Percentiles rank a stretch among this genome's conserved stretches.
Conservation (phyloP, 441 rosid genomes). For the Pelargonium fulgidum region DNA sequence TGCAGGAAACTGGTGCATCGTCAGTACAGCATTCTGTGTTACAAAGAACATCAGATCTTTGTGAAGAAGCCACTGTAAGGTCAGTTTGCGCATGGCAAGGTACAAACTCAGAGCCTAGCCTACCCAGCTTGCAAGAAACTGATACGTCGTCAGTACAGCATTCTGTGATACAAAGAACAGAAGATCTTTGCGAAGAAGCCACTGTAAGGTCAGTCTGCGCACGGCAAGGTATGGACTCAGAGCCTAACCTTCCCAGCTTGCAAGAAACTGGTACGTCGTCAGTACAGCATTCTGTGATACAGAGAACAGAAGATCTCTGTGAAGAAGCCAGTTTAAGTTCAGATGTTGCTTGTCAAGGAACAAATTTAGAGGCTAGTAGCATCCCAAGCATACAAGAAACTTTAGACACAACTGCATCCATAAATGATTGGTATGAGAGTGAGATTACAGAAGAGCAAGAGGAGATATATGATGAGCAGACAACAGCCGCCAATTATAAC, state of each 20-base stretch:
- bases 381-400: conserved; percentile 20
- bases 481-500: conserved; percentile 28
- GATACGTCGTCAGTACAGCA: neutral
- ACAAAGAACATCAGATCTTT: neutral
- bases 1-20: neutral
- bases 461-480: neutral
- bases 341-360: conserved; percentile 17
- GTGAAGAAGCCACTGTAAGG: neutral
- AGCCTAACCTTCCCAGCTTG: neutral
- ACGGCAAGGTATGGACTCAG: neutral
- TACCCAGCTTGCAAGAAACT: neutral
- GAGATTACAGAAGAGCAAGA: conserved; percentile 12
- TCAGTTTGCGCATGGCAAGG: neutral
- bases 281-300: neutral
- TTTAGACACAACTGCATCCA: conserved; percentile 4
- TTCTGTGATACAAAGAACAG: neutral
- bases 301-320: neutral
- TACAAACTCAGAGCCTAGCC: neutral
- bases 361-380: neutral
- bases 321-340: no score
- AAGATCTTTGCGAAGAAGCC: conserved; percentile 12
- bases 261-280: neutral
- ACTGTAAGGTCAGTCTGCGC: conserved; percentile 7
- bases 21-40: neutral
- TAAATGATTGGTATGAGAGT: conserved; percentile 12